Evolutionary conservation across 2,329 filamentous ascomycete genomes (phyloP).

Genomic region (Pseudogymnoascus sp.): DNA sequence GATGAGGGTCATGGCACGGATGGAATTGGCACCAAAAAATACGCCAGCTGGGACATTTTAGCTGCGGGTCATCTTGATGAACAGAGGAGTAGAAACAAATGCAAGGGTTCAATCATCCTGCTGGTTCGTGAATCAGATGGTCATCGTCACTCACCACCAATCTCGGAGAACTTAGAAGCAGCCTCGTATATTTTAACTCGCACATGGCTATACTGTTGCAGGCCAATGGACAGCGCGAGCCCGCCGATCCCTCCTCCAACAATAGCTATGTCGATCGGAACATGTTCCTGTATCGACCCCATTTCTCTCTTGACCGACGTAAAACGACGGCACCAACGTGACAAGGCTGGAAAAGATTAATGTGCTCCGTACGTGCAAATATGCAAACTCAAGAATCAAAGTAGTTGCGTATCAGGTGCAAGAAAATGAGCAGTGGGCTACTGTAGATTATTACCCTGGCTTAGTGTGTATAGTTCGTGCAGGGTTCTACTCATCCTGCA

Average conservation of each 20-base stretch:
- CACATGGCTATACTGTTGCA: constrained; percentile 12
- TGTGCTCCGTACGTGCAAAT: not conserved
- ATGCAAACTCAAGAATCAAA: not conserved
- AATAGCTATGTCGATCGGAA: constrained; percentile 15
- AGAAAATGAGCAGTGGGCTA: not conserved
- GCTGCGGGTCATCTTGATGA: not conserved
- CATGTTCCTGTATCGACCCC: not conserved
- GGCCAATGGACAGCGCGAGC: constrained; percentile 16
- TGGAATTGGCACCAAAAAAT: constrained; percentile 17
- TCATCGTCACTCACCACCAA: constrained; percentile 14
- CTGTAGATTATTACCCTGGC: not conserved
- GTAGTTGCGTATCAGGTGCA: not conserved
- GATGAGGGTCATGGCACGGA: constrained; percentile 13
- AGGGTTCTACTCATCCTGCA: not conserved
- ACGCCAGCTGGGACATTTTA: constrained; percentile 14
- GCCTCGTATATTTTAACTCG: constrained; percentile 18
- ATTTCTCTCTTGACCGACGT: not conserved
- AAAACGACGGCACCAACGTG: not conserved
- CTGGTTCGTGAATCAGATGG: not conserved
- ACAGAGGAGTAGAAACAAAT: not conserved
- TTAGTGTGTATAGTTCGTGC: not conserved
- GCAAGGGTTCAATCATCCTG: not conserved
- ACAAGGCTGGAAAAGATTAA: not conserved
- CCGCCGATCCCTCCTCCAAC: constrained; percentile 21
- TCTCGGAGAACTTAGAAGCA: constrained; percentile 15